These are phyloP conservation scores for Casuarina equisetifolia DNA, from an alignment of 306 rosid species.

Conservation along the genomic window DNA sequence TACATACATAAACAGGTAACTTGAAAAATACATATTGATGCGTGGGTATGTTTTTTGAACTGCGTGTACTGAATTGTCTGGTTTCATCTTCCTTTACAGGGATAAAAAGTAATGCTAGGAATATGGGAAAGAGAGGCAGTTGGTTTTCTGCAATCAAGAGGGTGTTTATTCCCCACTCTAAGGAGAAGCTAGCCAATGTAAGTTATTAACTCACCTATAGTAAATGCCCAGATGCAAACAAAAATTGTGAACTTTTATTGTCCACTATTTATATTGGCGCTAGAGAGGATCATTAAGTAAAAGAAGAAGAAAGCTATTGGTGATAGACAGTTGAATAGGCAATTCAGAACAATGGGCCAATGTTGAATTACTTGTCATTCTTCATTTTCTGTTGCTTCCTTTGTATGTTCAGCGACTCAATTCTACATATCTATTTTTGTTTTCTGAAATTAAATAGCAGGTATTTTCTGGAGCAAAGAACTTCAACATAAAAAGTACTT, in stretches of 20 bases:
- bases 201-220: slow-evolving; percentile 6
- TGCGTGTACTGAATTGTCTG: slow-evolving; percentile 17
- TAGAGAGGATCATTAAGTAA: not conserved
- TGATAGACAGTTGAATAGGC: not conserved
- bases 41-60: not conserved
- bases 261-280: not conserved
- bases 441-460: not conserved
- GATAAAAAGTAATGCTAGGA: slow-evolving; percentile 73
- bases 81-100: slow-evolving; percentile 39
- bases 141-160: slow-evolving; percentile 96
- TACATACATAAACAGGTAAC: not conserved
- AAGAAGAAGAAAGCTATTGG: not conserved
- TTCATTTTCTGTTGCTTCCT: not conserved
- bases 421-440: not conserved
- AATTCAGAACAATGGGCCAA: not conserved
- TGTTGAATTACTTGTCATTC: not conserved
- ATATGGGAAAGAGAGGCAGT: slow-evolving; percentile 94
- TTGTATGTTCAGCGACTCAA: not conserved
- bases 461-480: not conserved
- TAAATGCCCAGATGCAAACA: not conserved
- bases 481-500: slow-evolving; percentile 4
- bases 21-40: not conserved
- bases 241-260: not conserved
- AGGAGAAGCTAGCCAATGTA: slow-evolving; percentile 62
- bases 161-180: slow-evolving; percentile 76